Percentiles rank a stretch among this genome's conserved stretches.
Evolutionary conservation across 495 filamentous ascomycete species (phyloP).

Genomic region (Penicillium arizonense): DNA sequence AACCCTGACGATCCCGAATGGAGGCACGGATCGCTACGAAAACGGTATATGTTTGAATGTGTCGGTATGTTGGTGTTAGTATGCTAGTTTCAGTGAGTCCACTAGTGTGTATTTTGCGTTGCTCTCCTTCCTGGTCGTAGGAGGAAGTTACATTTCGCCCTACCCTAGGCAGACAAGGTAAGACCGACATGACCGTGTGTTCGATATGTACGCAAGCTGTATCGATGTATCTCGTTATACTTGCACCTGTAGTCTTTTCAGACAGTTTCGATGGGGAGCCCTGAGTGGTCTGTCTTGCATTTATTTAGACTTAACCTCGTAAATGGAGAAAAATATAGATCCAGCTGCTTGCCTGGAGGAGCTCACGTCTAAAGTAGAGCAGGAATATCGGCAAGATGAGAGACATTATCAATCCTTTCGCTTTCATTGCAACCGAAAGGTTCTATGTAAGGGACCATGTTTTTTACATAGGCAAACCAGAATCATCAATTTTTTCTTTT

Average conservation of each 20-base stretch:
- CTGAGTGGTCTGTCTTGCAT: too few species aligned
- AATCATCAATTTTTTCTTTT: conserved; percentile 26
- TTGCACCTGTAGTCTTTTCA: too few species aligned
- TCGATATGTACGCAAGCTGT: background rate
- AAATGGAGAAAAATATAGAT: background rate
- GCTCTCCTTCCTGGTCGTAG: background rate
- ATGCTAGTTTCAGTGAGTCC: background rate
- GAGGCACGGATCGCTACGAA: conserved; percentile 7
- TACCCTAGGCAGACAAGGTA: background rate
- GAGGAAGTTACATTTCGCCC: background rate
- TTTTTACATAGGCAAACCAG: conserved; percentile 31
- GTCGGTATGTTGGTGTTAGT: background rate
- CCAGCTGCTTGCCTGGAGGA: too few species aligned
- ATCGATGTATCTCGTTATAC: background rate
- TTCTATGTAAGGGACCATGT: conserved; percentile 32
- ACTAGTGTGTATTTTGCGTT: background rate
- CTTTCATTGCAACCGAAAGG: conserved; percentile 26
- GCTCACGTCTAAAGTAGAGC: too few species aligned
- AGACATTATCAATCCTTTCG: conserved; percentile 29
- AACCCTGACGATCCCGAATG: conserved; percentile 3
- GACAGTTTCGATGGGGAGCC: too few species aligned
- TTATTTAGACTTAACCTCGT: background rate
- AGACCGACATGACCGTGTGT: background rate
- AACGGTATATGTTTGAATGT: background rate
- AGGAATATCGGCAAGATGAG: background rate